phyloP scores from a whole-genome alignment of 2,329 filamentous ascomycete genomes.

The Phoma sp. region DNA sequence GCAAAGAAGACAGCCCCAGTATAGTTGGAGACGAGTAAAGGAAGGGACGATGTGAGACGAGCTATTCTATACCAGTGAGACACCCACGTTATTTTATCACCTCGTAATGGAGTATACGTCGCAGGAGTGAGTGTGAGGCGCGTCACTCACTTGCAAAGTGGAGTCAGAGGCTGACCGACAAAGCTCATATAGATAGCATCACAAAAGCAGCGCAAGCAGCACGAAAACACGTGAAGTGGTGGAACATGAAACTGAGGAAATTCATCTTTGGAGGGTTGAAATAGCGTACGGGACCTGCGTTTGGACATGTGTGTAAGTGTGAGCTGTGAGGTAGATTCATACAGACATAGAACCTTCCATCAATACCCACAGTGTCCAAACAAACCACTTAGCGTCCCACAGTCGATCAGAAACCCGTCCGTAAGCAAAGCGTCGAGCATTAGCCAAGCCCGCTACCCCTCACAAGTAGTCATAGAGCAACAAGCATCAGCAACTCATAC shows the following conservation, averaged over 20 bases:
- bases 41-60: too few species aligned
- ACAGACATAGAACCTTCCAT: slow-evolving; percentile 16
- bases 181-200: neutral
- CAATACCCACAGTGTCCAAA: slow-evolving; percentile 30
- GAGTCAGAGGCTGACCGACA: too few species aligned
- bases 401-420: slow-evolving; percentile 2
- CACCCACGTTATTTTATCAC: too few species aligned
- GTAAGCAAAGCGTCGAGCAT: slow-evolving; percentile 11
- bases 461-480: slow-evolving; percentile 1
- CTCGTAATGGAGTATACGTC: too few species aligned
- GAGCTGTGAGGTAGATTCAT: slow-evolving; percentile 2
- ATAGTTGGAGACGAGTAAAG: too few species aligned
- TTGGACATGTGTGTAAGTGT: neutral
- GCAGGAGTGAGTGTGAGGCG: too few species aligned
- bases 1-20: too few species aligned
- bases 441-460: slow-evolving; percentile 9
- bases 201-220: slow-evolving; percentile 22
- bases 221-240: slow-evolving; percentile 22
- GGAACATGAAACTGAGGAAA: slow-evolving; percentile 28
- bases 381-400: slow-evolving; percentile 14
- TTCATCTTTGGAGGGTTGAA: slow-evolving; percentile 27
- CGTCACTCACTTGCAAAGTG: too few species aligned
- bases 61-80: too few species aligned
- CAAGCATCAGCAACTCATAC: slow-evolving; percentile 24
- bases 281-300: slow-evolving; percentile 28